Evolutionary conservation across 176 grass and related monocot genomes (phyloP), one percentile per base, ranked within the genome.

Genomic region (Phoenix roebelenii): DNA sequence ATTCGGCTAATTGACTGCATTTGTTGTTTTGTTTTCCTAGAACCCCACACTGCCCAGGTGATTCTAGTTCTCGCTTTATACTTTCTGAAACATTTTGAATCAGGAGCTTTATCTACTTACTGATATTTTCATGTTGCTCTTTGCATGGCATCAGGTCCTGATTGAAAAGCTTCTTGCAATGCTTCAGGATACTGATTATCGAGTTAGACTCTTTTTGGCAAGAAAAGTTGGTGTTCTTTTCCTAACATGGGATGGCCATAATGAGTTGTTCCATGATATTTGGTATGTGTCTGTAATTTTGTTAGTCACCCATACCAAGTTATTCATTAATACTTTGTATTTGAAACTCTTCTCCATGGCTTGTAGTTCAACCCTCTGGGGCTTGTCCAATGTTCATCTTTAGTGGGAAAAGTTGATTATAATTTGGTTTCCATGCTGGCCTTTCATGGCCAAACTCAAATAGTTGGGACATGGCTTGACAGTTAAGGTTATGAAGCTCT

Each of bases 171-270:
- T 96, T 74, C 77, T 96, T 75, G 75, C 73, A 63, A 90, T 96
- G 91, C 79, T 96, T 68, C 83, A 90, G 75, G 91, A 96, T 81
- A 50, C 60, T 63, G 91, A 96, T 85, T 96, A 96, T 61, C 80
- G 91, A 60, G 91, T 96, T 23, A 85, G 91, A 65, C 74, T 96
- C 64, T 87, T 84, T 77, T 80, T 90, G 65, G 80, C 83, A 53
- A 84, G 75, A 85, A 86, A 87, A 84, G 72, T 96, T 19, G 55
- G 70, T 60, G 53, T 96, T 68, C 76, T 90, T 76, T 96, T 96
- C 77, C 80, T 87, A 73, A 89, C 69, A 67, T 96, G 91, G 91
- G 91, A 96, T 76, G 91, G 91, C 17, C 83, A 96, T 25, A 90
- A 50, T 59, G 86, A 96, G 49, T 76, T 96, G 50, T 90, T 96